Conservation (phyloP, 768 basidiomycete genomes). For the Amanita phalloides region DNA sequence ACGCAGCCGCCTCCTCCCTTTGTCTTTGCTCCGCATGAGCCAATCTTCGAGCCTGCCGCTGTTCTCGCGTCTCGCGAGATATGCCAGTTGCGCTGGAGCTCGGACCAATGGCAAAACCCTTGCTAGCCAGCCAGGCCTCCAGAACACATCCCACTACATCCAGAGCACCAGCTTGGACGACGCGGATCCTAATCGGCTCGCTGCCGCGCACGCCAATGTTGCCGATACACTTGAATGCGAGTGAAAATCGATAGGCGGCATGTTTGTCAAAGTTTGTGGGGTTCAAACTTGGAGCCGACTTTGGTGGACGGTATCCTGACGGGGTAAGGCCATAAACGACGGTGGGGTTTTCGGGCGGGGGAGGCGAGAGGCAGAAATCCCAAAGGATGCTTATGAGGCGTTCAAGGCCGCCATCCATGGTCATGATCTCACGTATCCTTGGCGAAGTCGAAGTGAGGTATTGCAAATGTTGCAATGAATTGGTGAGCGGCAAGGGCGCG, state of each 20-base stretch:
- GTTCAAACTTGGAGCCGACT: slow-evolving; percentile 50
- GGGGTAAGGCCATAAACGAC: slow-evolving; percentile 71
- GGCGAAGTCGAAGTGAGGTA: slow-evolving; percentile 97
- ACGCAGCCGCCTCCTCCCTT: slow-evolving; percentile 47
- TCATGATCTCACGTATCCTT: slow-evolving; percentile 96
- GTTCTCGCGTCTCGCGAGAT: slow-evolving; percentile 67
- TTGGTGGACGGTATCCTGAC: slow-evolving; percentile 44
- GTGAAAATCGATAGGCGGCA: slow-evolving; percentile 79
- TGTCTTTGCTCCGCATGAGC: slow-evolving; percentile 46
- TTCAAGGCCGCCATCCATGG: slow-evolving; percentile 94
- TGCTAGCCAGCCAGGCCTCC: slow-evolving; percentile 85
- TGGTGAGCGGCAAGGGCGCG: slow-evolving; percentile 58
- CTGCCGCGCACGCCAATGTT: slow-evolving; percentile 96
- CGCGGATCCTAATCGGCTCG: slow-evolving; percentile 81
- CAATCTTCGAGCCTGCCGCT: slow-evolving; percentile 50
- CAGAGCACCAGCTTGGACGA: slow-evolving; percentile 90
- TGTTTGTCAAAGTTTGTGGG: slow-evolving; percentile 69
- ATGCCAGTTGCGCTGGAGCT: slow-evolving; percentile 66
- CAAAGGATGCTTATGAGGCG: slow-evolving; percentile 87
- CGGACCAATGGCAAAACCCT: slow-evolving; percentile 80
- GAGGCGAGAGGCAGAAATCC: slow-evolving; percentile 78
- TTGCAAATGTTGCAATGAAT: slow-evolving; percentile 91
- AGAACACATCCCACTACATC: slow-evolving; percentile 91
- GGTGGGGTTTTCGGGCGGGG: slow-evolving; percentile 70
- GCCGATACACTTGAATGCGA: slow-evolving; percentile 94